A percentile compares a stretch with the other conserved stretches of the same genome.
Evolutionary conservation across 495 filamentous ascomycete genomes (phyloP).

Genomic region (Hyaloscypha hepaticicola): DNA sequence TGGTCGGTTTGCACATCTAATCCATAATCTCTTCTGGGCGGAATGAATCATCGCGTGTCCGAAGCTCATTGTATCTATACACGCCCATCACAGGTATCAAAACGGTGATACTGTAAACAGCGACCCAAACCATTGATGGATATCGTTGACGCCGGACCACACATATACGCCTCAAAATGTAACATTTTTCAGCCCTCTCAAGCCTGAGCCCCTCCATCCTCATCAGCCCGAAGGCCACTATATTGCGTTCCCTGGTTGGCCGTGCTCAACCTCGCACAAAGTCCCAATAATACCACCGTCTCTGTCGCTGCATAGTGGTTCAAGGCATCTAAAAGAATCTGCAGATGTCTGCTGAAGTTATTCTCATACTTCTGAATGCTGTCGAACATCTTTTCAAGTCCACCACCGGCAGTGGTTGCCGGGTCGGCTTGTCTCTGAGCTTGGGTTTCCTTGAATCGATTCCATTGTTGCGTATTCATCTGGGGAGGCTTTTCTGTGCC

Average conservation of each 20-base stretch:
- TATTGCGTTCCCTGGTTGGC: constrained; percentile 67
- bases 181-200: constrained; percentile 15
- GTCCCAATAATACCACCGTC: constrained; percentile 86
- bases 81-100: not conserved
- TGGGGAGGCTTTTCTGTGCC: constrained; percentile 48
- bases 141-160: constrained; percentile 14
- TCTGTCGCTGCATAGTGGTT: constrained; percentile 98
- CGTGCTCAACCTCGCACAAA: constrained; percentile 75
- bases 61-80: not conserved
- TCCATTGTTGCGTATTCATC: constrained; percentile 56
- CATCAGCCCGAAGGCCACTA: constrained; percentile 46
- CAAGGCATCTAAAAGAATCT: constrained; percentile 86
- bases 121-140: constrained; percentile 9
- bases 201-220: constrained; percentile 38
- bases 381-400: constrained; percentile 77
- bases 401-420: constrained; percentile 37
- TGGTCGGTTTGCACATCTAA: too few relatives aligned
- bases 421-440: constrained; percentile 36
- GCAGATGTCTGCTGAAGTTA: constrained; percentile 86
- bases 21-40: too few relatives aligned
- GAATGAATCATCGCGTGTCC: too few relatives aligned
- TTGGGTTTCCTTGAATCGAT: constrained; percentile 40
- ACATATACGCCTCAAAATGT: not conserved
- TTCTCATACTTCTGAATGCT: constrained; percentile 84
- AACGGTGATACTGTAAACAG: not conserved